Evolutionary conservation across 768 basidiomycete species (phyloP).

Genomic region (Sarcodon aspratus): DNA sequence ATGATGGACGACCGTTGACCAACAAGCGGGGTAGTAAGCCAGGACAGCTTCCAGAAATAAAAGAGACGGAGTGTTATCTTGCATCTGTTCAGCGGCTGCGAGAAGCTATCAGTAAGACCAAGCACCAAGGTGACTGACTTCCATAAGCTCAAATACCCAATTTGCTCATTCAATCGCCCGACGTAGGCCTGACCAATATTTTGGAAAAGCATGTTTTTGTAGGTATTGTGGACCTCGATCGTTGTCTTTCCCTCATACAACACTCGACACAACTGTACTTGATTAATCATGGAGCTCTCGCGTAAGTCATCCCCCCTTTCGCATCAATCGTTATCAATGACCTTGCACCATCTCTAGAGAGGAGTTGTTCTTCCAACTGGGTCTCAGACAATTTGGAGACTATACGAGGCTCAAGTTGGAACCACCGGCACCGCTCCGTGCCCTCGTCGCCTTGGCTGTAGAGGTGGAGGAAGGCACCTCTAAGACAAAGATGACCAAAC

Average conservation of each 20-base stretch:
- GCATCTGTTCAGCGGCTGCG: constrained; percentile 67
- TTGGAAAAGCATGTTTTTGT: constrained; percentile 85
- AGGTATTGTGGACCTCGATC: constrained; percentile 71
- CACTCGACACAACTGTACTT: constrained; percentile 83
- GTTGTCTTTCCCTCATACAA: constrained; percentile 76
- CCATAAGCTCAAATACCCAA: neutral
- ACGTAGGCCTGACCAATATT: constrained; percentile 72
- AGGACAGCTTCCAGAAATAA: constrained; percentile 36
- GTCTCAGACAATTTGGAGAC: constrained; percentile 82
- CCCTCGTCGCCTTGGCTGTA: constrained; percentile 70
- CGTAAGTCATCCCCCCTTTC: constrained; percentile 36
- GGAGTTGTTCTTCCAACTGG: constrained; percentile 92
- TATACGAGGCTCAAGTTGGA: constrained; percentile 68
- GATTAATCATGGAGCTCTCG: constrained; percentile 73
- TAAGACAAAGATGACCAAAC: constrained; percentile 40
- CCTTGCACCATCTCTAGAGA: constrained; percentile 39
- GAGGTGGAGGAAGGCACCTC: constrained; percentile 47
- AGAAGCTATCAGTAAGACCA: constrained; percentile 39
- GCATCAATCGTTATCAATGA: too few relatives aligned
- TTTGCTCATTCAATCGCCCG: neutral
- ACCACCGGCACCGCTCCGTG: constrained; percentile 65
- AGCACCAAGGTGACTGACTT: constrained; percentile 30
- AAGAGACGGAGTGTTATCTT: constrained; percentile 67
- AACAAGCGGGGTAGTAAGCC: neutral
- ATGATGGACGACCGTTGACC: neutral